A percentile compares a stretch with the other conserved stretches of the same genome.
Conservation (phyloP, 1,139 yeast genomes). For the Kurtzmaniella quercitrusa region DNA sequence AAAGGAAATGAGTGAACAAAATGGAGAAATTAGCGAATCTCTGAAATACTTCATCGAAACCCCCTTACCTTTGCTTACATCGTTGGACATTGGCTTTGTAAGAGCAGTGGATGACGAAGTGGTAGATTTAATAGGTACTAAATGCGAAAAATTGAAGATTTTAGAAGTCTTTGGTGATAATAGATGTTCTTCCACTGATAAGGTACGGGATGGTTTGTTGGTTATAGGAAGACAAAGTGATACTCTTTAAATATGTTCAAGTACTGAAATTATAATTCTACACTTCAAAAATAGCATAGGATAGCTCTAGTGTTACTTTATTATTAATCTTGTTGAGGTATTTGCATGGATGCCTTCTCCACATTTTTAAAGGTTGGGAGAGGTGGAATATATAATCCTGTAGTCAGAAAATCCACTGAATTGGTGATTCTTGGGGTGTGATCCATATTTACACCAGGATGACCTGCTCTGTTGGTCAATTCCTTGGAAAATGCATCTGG, state of each 20-base stretch:
- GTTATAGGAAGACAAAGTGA: conserved; percentile 79
- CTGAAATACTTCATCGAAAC: conserved; percentile 18
- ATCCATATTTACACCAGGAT: conserved; percentile 52
- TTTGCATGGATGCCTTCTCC: conserved; percentile 48
- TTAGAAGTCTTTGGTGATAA: conserved; percentile 80
- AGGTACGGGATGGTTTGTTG: conserved; percentile 48
- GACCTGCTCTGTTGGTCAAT: conserved; percentile 47
- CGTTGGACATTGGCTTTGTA: conserved; percentile 73
- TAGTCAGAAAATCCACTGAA: conserved; percentile 22
- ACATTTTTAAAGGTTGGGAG: conserved; percentile 59
- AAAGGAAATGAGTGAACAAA: conserved; percentile 1
- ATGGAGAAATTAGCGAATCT: conserved; percentile 9
- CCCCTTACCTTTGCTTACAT: conserved; percentile 51
- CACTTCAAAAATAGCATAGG: no score
- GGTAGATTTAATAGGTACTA: conserved; percentile 46
- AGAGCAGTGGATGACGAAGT: conserved; percentile 65
- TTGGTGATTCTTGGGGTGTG: conserved; percentile 56
- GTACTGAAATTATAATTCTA: no score
- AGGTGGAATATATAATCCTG: conserved; percentile 25
- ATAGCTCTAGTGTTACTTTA: not conserved
- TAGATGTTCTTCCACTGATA: conserved; percentile 56
- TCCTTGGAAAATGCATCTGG: conserved; percentile 30
- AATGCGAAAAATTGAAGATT: conserved; percentile 57
- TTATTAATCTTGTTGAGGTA: conserved; percentile 18
- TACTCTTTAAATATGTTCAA: conserved; percentile 29